Base-by-base conservation (phyloP, 2,329 filamentous ascomycete genomes). In the Falciphora oryzae region DNA sequence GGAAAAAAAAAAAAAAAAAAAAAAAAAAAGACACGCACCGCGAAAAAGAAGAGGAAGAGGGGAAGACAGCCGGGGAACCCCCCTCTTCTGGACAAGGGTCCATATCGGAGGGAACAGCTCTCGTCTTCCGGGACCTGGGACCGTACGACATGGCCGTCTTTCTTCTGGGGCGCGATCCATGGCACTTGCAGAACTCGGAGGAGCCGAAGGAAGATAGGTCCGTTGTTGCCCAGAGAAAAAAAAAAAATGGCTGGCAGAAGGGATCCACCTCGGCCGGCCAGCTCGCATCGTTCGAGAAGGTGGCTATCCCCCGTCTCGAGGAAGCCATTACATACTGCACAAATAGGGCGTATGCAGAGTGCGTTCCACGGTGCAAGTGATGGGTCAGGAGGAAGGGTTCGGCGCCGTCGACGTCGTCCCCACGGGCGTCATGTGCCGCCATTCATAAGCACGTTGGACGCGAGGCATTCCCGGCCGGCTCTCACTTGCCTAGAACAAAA, bases 401-500 rank as follows among this genome's bases (percentile, higher is more conserved):
- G 13, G 32, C 13, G 32, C 32, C 32, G 32, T 13, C 11, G 32
- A 35, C 32, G 32, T 11, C 2, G 11, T 35, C 32, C 32, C 32
- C 32, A 35, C 32, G 14, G 32, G 32, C 32, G 11, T 13, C 35
- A n/a, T n/a, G n/a, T 14, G 3, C 32, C 11, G 6, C 16, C 22
- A n/a, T 50, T 25, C 22, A 53, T 25, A 22, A n/a, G 44, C 44
- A 8, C 6, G 18, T 22, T 11, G 22, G 44, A 5, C 6, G 44
- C 44, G 44, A 53, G 59, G n/a, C 29, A 35, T 35, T 61, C 32
- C 27, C n/a, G n/a, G 59, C 59, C 32, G 58, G 31, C n/a, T 31
- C n/a, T 31, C 27, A 16, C n/a, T 22, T n/a, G 7, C 7, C 5
- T 10, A 53, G 44, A 8, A 11, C 7, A 53, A 53, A 53, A 25